Conservation (phyloP, 371 early-diverging fungal genomes). For the Mucor irregularis region DNA sequence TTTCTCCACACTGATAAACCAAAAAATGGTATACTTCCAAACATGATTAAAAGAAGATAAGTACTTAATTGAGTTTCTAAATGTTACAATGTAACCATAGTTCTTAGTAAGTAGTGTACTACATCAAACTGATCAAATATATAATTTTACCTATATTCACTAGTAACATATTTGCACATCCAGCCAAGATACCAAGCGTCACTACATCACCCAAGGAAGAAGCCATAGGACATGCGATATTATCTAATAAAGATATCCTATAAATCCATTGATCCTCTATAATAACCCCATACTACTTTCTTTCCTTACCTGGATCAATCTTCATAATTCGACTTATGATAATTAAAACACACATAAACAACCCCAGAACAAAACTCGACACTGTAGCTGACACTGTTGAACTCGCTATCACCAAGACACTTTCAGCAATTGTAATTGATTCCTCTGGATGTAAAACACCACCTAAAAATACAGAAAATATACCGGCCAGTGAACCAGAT, state of each 20-base stretch:
- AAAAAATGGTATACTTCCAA: conserved; percentile 59
- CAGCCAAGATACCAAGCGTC: conserved; percentile 66
- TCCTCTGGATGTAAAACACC: conserved; percentile 55
- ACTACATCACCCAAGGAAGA: conserved; percentile 77
- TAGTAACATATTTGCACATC: conserved; percentile 50
- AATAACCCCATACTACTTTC: too few relatives aligned
- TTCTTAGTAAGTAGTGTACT: neutral
- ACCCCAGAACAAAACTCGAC: conserved; percentile 72
- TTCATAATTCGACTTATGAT: conserved; percentile 61
- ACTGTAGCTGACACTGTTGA: conserved; percentile 75
- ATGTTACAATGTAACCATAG: conserved; percentile 2
- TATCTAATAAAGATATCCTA: conserved; percentile 55
- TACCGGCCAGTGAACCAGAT: conserved; percentile 70
- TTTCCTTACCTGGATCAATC: conserved; percentile 76
- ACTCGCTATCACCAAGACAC: conserved; percentile 66
- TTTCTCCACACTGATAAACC: conserved; percentile 57
- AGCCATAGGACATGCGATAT: conserved; percentile 73
- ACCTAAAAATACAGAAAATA: conserved; percentile 66
- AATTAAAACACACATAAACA: conserved; percentile 74
- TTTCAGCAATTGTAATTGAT: conserved; percentile 51
- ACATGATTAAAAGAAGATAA: conserved; percentile 46
- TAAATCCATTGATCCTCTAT: neutral
- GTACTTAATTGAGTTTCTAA: conserved; percentile 52
- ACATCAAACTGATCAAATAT: neutral
- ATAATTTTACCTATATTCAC: conserved; percentile 45